These are phyloP conservation scores for Ceratocystis smalleyi DNA, from an alignment of 2,329 filamentous ascomycete species.

Conservation along the genomic window DNA sequence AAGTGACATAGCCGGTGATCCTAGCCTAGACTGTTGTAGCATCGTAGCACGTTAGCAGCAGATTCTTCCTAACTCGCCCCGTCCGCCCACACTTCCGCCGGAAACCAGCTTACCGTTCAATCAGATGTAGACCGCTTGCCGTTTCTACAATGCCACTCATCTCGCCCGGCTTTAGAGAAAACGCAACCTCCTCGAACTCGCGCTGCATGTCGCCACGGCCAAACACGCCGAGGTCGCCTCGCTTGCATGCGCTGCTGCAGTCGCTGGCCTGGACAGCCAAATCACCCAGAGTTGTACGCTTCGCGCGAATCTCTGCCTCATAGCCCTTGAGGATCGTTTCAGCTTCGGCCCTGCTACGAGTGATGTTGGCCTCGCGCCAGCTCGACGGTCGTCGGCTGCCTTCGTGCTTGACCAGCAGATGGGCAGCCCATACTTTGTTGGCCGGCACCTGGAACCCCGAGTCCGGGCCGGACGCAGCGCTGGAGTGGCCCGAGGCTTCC, in stretches of 20 bases:
- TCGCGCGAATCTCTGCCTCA: conserved; percentile 58
- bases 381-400: conserved; percentile 78
- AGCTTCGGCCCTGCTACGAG: conserved; percentile 75
- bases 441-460: conserved; percentile 30
- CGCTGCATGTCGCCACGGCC: conserved; percentile 94
- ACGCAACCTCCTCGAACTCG: conserved; percentile 93
- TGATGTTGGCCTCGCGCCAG: conserved; percentile 84
- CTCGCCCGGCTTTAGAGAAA: conserved; percentile 72
- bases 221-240: conserved; percentile 89
- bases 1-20: neutral
- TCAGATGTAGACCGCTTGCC: conserved; percentile 85
- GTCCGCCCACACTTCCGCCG: too few species aligned
- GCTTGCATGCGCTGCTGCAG: conserved; percentile 88
- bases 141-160: conserved; percentile 82
- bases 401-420: conserved; percentile 85
- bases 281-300: conserved; percentile 57
- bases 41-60: neutral
- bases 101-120: conserved; percentile 55
- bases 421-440: conserved; percentile 84
- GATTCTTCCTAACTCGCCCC: neutral
- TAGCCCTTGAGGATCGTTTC: conserved; percentile 58
- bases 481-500: conserved; percentile 65
- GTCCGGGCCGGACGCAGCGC: conserved; percentile 18
- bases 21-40: neutral
- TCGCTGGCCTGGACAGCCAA: conserved; percentile 82